Evolutionary conservation across 495 filamentous ascomycete genomes (phyloP), one percentile per base, ranked within the genome.

Genomic region (Hypomontagnella submonticulosa): DNA sequence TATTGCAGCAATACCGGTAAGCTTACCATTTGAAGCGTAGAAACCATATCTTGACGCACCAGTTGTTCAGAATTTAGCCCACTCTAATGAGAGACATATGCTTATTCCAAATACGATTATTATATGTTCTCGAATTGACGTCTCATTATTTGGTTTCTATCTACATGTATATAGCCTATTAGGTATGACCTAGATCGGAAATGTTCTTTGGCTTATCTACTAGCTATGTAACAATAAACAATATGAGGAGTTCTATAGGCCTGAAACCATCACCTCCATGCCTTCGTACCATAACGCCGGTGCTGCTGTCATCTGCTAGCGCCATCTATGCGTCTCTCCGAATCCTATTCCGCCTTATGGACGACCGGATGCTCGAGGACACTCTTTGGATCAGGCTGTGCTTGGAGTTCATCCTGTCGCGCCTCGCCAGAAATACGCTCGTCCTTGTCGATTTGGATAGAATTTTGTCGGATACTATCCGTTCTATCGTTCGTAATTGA

Each of bases 391-490:
- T 4, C 13, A 8, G 50, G 11, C 15, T 13, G 27, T 32, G 19
- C 37, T 16, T 57, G 37, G 4, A 42, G 11, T 47, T 36, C 38
- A 37, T 11, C 23, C 23, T 27, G 27, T 16, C 11, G 15, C 23
- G 30, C 33, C n/a, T 63, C 59, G 4, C 20, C 15, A 6, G 60
- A 63, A 56, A 19, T 52, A 1, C 53, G 15, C 11, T 57, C 54
- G n/a, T 60, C 60, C 34, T 51, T 53, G 32, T 51, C 38, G 16
- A 37, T 4, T 16, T 60, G 12, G 9, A 32, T 32, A 5, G 63
- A 66, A 30, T 11, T 10, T 43, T 51, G 54, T 5, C 15, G 16
- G 23, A n/a, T n/a, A 36, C 55, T 41, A 0, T 33, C 49, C 18
- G 15, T 11, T 30, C 23, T n/a, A 11, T 46, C 34, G 7, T 38